phyloP scores from a whole-genome alignment of 2,329 filamentous ascomycete genomes.

The Diaporthe australafricana region DNA sequence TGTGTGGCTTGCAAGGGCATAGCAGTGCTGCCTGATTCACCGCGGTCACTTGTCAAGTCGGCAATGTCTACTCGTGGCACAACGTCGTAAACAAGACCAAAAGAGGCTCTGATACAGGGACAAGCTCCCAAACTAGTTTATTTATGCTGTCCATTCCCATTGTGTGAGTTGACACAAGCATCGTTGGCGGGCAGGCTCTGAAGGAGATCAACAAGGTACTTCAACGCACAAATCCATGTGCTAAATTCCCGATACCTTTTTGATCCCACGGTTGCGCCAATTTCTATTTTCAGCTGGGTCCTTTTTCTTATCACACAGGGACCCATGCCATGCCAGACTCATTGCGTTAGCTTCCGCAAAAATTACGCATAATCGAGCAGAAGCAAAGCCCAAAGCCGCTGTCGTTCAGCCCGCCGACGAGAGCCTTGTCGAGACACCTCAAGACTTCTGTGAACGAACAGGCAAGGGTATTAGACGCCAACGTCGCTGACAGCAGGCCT shows the following conservation, averaged over 20 bases:
- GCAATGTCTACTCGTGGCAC: background rate
- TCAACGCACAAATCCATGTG: background rate
- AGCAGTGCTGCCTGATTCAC: background rate
- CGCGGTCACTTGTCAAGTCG: background rate
- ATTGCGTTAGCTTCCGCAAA: background rate
- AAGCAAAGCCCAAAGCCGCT: slow-evolving; percentile 1
- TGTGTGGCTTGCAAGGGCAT: background rate
- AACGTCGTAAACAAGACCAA: background rate
- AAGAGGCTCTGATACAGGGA: background rate
- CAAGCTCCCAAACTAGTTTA: background rate
- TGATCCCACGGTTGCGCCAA: background rate
- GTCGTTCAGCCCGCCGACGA: background rate
- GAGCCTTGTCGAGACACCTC: background rate
- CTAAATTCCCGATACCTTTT: background rate
- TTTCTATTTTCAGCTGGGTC: background rate
- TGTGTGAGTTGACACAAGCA: background rate
- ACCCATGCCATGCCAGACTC: background rate
- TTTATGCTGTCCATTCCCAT: background rate
- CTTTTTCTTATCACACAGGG: background rate
- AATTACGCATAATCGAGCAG: background rate
- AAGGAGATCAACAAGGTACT: background rate
- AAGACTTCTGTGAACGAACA: background rate
- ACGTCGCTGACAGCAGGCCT: slow-evolving; percentile 16
- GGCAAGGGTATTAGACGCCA: background rate
- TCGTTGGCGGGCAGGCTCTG: background rate